Percentiles rank a stretch among this genome's conserved stretches.
These are phyloP conservation scores for Pseudognaphalium luteoalbum DNA, from an alignment of 129 eudicot species.

Conservation along the genomic window DNA sequence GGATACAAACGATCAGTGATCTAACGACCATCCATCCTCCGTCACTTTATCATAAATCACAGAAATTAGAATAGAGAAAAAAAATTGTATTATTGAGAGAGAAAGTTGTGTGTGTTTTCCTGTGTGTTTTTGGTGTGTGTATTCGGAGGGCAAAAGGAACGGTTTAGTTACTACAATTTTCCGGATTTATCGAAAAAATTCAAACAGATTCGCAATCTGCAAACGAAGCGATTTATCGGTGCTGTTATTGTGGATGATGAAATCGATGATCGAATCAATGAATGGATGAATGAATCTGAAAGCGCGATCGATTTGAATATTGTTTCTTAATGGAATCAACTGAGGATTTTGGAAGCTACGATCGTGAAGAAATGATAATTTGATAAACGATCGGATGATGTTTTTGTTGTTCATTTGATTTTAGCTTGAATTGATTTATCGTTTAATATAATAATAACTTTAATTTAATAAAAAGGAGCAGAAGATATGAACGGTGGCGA, in stretches of 20 bases:
- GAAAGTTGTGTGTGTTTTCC: neutral
- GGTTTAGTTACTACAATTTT: too few relatives aligned
- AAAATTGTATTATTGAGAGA: constrained; percentile 22
- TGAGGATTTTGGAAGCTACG: neutral
- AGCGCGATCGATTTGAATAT: neutral
- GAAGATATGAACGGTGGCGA: constrained; percentile 59
- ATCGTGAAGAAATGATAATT: neutral
- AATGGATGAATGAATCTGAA: neutral
- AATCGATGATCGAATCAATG: neutral
- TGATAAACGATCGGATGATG: neutral
- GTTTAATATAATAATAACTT: constrained; percentile 6
- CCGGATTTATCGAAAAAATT: too few relatives aligned
- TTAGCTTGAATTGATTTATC: constrained; percentile 17
- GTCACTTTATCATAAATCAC: constrained; percentile 29
- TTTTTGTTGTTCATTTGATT: constrained; percentile 16
- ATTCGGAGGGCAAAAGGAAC: constrained; percentile 32
- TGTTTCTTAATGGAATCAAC: neutral
- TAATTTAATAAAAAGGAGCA: neutral
- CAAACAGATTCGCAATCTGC: too few relatives aligned
- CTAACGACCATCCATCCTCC: neutral
- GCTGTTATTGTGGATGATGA: neutral
- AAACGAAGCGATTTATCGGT: neutral
- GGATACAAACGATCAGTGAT: constrained; percentile 5
- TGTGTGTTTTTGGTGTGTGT: constrained; percentile 23
- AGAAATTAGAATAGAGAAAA: constrained; percentile 24